Evolutionary conservation across 1,284 basidiomycete genomes (phyloP).

Genomic region (Pisolithus thermaeus): DNA sequence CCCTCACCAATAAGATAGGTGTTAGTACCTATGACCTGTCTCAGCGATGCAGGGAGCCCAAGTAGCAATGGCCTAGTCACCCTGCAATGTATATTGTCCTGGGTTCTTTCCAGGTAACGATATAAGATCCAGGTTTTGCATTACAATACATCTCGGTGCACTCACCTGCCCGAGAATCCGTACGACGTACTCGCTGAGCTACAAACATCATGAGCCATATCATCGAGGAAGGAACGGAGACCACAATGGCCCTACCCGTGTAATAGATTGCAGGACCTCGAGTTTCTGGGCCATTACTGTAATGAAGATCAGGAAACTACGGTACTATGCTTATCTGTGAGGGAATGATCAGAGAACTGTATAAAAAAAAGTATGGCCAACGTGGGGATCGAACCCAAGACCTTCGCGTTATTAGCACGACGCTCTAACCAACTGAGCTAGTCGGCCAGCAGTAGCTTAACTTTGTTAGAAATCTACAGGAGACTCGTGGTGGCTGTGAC

Average conservation of each 20-base stretch:
- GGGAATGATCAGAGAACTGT: not conserved
- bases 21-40: conserved; percentile 65
- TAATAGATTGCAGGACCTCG: conserved; percentile 44
- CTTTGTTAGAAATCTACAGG: not conserved
- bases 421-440: conserved; percentile 26
- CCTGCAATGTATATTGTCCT: conserved; percentile 88
- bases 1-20: conserved; percentile 79
- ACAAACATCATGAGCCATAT: not conserved
- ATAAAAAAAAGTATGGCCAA: conserved; percentile 10
- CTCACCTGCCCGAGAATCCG: conserved; percentile 70
- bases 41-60: not conserved
- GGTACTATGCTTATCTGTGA: not conserved
- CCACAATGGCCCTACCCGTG: conserved; percentile 38
- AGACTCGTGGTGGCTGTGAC: conserved; percentile 1
- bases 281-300: conserved; percentile 36
- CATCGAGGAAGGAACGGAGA: accelerated
- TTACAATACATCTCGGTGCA: not conserved
- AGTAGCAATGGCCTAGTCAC: conserved; percentile 28
- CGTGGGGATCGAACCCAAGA: conserved; percentile 16
- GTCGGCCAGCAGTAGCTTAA: not conserved
- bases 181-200: conserved; percentile 62
- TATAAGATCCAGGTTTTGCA: not conserved
- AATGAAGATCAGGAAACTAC: not conserved
- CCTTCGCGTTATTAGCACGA: conserved; percentile 19
- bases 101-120: conserved; percentile 58